Evolutionary conservation across 2,329 filamentous ascomycete genomes (phyloP), one percentile per base, ranked within the genome.

Genomic region (Diplodia corticola): DNA sequence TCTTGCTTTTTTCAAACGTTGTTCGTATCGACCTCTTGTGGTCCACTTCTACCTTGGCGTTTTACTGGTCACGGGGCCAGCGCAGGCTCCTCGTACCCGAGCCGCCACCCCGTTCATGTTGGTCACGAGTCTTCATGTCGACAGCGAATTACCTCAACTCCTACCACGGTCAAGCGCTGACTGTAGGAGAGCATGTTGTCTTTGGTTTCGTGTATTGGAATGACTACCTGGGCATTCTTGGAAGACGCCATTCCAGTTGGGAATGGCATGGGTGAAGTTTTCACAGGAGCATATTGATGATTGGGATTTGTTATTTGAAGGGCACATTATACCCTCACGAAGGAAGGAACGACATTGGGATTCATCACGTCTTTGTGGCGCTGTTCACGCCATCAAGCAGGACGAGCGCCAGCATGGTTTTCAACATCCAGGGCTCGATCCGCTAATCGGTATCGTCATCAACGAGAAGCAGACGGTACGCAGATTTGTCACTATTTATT

Each of bases 401-500:
- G 57, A 61, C n/a, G 40, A 30, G 44, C 44, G 17, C 48, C 44
- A 33, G n/a, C 44, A 22, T 61, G 15, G 22, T 20, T 49, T 49
- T 48, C 57, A 61, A 61, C 57, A 61, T 15, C 20, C 22, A 26
- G 20, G 22, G 57, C 44, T 49, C 57, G 57, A 49, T 49, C 24
- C 17, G 15, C 37, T 46, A 61, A 61, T 61, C 57, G 57, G 57
- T 61, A 61, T 61, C 57, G 57, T 61, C 57, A 35, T 30, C n/a
- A 49, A 10, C 24, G n/a, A 61, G 30, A n/a, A 49, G 24, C 44
- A 61, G 57, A 35, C 57, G 57, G 44, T 61, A 61, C 57, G 57
- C 57, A 61, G 57, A 61, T 61, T n/a, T 28, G 22, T 53, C 28
- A 46, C 22, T 12, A n/a, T 48, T 60, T 60, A 48, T 59, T 33